Conservation (phyloP, 1,284 basidiomycete genomes). For the Dichomitus squalens region DNA sequence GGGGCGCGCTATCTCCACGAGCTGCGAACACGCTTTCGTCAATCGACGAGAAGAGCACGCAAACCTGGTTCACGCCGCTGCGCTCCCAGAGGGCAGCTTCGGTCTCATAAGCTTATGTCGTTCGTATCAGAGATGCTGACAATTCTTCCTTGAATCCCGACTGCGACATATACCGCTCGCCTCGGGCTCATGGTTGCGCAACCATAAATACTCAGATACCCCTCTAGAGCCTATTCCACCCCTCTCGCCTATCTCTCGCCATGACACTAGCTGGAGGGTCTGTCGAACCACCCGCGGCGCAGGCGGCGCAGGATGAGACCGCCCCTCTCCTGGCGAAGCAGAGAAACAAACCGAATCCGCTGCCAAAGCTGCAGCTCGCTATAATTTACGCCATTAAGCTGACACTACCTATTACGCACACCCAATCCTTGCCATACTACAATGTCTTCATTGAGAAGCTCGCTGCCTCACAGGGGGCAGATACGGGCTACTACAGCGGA, state of each 20-base stretch:
- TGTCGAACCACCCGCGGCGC: neutral
- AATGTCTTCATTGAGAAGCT: constrained; percentile 38
- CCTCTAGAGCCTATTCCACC: neutral
- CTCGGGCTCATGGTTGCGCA: neutral
- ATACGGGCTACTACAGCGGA: constrained; percentile 38
- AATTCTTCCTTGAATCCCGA: neutral
- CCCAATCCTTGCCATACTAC: constrained; percentile 38
- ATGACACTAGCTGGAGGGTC: neutral
- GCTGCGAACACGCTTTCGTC: constrained; percentile 4
- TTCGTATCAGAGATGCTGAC: constrained; percentile 9
- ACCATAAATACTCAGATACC: neutral
- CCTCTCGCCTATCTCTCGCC: neutral
- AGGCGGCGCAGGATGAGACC: neutral
- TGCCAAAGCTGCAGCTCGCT: constrained; percentile 33
- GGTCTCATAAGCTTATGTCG: neutral
- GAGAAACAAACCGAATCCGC: constrained; percentile 21
- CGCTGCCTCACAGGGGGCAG: constrained; percentile 31
- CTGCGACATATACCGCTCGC: neutral
- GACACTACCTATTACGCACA: constrained; percentile 30
- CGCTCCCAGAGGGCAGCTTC: neutral
- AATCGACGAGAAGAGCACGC: constrained; percentile 18
- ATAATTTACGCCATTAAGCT: constrained; percentile 35
- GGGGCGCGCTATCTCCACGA: neutral
- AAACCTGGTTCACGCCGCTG: constrained; percentile 8
- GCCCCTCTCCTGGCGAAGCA: constrained; percentile 3